Base-by-base conservation (phyloP, 2,329 filamentous ascomycete genomes). In the Talaromyces sp. region DNA sequence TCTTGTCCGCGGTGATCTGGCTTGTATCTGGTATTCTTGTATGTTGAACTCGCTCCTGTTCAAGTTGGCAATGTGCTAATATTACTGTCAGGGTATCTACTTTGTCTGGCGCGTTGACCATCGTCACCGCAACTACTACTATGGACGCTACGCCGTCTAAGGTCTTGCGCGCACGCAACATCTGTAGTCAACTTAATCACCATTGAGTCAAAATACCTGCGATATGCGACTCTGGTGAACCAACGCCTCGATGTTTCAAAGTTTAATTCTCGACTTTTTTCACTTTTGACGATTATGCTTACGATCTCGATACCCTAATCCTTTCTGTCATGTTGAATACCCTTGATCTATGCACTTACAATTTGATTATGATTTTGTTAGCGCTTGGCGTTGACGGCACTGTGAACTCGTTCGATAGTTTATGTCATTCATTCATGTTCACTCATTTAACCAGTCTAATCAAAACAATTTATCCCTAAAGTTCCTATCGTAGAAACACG, bases 1-100 rank as follows among this genome's bases (percentile, higher is more conserved):
- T 93, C 78, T 77, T 92, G 63, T 89, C 87, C 2, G 89, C 89
- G 63, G 83, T 90, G 69, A 81, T 88, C 72, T 93, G 90, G 90
- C 83, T 92, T 47, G 85, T 81, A 13, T 90, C 87, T 56, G 84
- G 83, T 17, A 71, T 89, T 22, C 72, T 91, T 83, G 78, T 80
- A 72, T 49, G 61, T 62, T 25, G 41, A 10, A 17, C 13, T 33
- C 45, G 10, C 33, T 27, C 8, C 15, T n/a, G 13, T 37, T 31
- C 0, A 3, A 3, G 25, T 43, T 2, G 22, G 15, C 1, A 3
- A 13, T 17, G n/a, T 33, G 37, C 25, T 63, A 59, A 52, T 47
- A 27, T 35, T 25, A 2, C n/a, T 43, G 11, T n/a, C 19, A 67
- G 66, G 66, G 66, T 17, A 62, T 67, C 45, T 67, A 67, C 57